Base-by-base conservation (phyloP, 495 filamentous ascomycete species). In the Podospora anserina region DNA sequence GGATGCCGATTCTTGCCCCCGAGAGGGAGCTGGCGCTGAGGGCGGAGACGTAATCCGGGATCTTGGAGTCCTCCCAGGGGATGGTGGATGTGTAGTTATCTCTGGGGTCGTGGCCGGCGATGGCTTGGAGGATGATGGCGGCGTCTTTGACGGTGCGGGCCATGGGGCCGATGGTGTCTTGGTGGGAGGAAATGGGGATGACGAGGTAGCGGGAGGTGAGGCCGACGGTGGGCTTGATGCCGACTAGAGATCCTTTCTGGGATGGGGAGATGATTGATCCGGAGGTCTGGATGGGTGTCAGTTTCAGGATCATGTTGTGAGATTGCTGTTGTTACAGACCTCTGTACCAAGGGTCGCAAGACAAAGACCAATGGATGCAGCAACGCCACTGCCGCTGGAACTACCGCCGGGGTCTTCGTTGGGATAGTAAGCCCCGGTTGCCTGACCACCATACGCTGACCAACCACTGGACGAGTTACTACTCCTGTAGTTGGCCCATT, bases 401-500 rank as follows among this genome's bases (percentile, higher is more conserved):
- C 76, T 78, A 1, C 79, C 79, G 16, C 39, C 49, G 3, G 78
- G 75, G 63, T 75, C 70, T 67, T 76, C 69, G 9, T 63, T 64
- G 1, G 75, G 72, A 61, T 73, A 72, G 59, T 82, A 84, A 5
- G 80, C 75, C 27, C 76, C 80, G 3, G 71, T 70, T 0, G 72
- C 20, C 28, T 71, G 69, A 1, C 69, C 69, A 15, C 61, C 65
- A 1, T 28, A 20, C 1, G 69, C 19, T 69, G 71, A 82, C 81
- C 80, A 84, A 27, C 82, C 81, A 60, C 75, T 77, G 23, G 72
- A 77, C 27, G 68, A 71, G 63, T 75, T 80, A 9, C 20, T 68
- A 27, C 64, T 71, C 54, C 80, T 64, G 44, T 70, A 81, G 57
- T 78, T 78, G 5, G 81, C 81, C 78, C 79, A 82, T 66, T 86